Evolutionary conservation across 805 yeast species (phyloP), one percentile per base, ranked within the genome.

Genomic region (Barnettozyma populi): DNA sequence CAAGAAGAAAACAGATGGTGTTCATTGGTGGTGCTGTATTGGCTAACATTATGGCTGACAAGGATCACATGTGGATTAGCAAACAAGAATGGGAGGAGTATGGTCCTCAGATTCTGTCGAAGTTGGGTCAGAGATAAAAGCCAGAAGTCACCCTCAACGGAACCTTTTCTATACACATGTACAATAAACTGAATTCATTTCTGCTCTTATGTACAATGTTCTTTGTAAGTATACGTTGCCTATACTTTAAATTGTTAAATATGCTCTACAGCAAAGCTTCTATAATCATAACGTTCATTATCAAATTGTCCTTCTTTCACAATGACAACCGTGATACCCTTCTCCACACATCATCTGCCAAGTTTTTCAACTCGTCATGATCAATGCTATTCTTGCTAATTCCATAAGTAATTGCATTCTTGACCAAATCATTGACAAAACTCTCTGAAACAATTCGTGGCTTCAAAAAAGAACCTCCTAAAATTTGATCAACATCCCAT

Each of bases 1-100:
- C 99, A 57, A 82, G 98, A 74, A 89, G 99, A 75, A 86, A 90
- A 66, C 97, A 94, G 68, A 92, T 94, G 97, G 99, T 94, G 32
- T 94, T 94, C 69, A 83, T 92, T 56, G 99, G 99, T 58, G 99
- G 99, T 60, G 98, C 98, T 5, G 98, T 94, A 19, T 76, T 94
- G 64, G 98, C 99, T 31, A 89, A 86, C 64, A 92, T 94, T 57
- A 94, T 94, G 98, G 95, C 95, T 41, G 97, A 90, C 66, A 94
- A 92, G 68, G 97, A 90, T 56, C 97, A 90, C 63, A 87, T 94
- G 96, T 94, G 99, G 99, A 80, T 94, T 57, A 75, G 88, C 46
- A 90, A 86, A 65, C 89, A 86, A 65, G 99, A 94, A 70, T 94
- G 98, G 98, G 94, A 89, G 66, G 99, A 94, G 72, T 89, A 86